Evolutionary conservation across 2,329 filamentous ascomycete genomes (phyloP), one percentile per base, ranked within the genome.

Genomic region (Aspergillus pseudonomiae): DNA sequence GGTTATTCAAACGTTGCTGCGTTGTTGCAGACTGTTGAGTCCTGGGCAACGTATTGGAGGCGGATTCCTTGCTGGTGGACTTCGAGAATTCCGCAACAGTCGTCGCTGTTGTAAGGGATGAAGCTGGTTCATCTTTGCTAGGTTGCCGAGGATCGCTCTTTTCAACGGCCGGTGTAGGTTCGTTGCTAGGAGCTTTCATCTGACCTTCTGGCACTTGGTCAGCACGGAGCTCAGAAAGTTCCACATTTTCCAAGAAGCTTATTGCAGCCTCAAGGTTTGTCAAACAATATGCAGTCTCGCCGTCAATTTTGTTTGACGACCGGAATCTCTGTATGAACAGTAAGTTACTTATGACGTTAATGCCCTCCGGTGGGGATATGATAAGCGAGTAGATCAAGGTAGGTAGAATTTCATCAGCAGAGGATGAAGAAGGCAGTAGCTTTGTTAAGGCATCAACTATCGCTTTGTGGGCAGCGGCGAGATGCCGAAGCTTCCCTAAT

Each of bases 311-410:
- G 67, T 84, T 89, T 59, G 92, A 88, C 75, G 92, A 92, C 61
- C 95, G 88, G 75, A 99, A 99, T 65, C 91, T 84, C 75, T 98
- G 94, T 68, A 98, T 93, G 75, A 98, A 99, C 70, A 91, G 88
- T n/a, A 96, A 83, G 75, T 99, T 96, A 81, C 94, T 98, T 73
- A 97, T 93, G 61, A 94, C 90, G 76, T 94, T 92, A 55, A 98
- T 89, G 39, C 89, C 87, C 77, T 95, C 91, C 0, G 94, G 91
- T 0, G 93, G 90, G 52, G 94, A 90, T 3, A 93, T 97, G 74
- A 99, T 96, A 64, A 99, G 86, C 0, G 93, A 92, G 80, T 96
- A 99, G 65, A 99, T 99, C 66, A 99, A 85, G 77, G 96, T 97
- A 0, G 95, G 95, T 76, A 99, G 89, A 60, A 99, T 96, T 79